phyloP scores from a whole-genome alignment of 805 yeast species.

The Kluyveromyces siamensis region DNA sequence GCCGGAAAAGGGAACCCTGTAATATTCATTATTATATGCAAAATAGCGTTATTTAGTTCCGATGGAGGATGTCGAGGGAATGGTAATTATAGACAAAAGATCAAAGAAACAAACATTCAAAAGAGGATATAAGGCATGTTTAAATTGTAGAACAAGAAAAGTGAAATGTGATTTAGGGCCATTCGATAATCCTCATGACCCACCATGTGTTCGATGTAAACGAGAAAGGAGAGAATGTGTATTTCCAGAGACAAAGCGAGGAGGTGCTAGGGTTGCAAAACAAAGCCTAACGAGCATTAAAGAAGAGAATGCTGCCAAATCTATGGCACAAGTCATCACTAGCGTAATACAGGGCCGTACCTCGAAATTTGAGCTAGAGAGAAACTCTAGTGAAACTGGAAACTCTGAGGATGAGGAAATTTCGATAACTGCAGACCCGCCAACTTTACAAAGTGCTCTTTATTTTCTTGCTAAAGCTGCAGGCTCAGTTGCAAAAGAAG shows the following conservation, averaged over 20 bases:
- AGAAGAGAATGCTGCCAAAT: constrained; percentile 2
- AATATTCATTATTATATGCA: background rate
- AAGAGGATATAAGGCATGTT: constrained; percentile 74
- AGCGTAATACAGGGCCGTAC: constrained; percentile 3
- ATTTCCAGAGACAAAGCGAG: constrained; percentile 30
- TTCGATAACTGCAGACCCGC: constrained; percentile 1
- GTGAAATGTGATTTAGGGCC: constrained; percentile 82
- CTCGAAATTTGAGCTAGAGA: background rate
- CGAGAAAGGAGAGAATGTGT: constrained; percentile 79
- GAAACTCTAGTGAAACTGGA: background rate
- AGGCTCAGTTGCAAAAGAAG: constrained; percentile 63
- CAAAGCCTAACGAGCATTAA: background rate
- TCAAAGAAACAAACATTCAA: constrained; percentile 2
- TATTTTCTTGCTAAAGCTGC: constrained; percentile 73
- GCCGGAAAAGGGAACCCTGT: too few relatives aligned
- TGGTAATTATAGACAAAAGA: background rate
- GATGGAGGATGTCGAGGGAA: background rate
- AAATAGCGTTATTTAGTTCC: background rate
- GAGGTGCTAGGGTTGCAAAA: constrained; percentile 2
- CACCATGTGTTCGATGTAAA: constrained; percentile 79
- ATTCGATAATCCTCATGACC: constrained; percentile 58
- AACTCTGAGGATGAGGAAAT: background rate
- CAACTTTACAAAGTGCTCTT: constrained; percentile 49
- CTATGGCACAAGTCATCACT: constrained; percentile 4
- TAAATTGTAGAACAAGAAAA: constrained; percentile 76